Evolutionary conservation across 108 stramenopile species (phyloP), one percentile per base, ranked within the genome.

Genomic region (Nitzschia palea): DNA sequence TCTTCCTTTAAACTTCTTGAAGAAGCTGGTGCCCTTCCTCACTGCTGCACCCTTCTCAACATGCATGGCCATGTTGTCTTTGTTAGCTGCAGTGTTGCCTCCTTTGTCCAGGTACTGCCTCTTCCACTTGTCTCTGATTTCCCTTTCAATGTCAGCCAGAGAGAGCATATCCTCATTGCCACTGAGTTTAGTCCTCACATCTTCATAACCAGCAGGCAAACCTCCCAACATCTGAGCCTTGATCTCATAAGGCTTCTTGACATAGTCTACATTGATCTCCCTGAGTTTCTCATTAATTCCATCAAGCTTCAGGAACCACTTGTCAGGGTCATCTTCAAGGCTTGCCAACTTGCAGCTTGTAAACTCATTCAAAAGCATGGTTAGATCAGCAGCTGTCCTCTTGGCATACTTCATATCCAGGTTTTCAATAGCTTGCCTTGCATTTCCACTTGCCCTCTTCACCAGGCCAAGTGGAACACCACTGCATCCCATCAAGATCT

Each of bases 11-110:
- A 42, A 42, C 42, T 42, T 42, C 42, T 42, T 42, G 42, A 12
- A 42, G 42, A 9, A 9, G 14, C 42, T 14, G 12, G 42, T 9
- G 12, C 42, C 14, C 42, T 42, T 14, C 9, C 12, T 12, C 14
- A 42, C 42, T 9, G 42, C n/a, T n/a, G n/a, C n/a, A n/a, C n/a
- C n/a, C n/a, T n/a, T n/a, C n/a, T n/a, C n/a, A n/a, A n/a, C n/a
- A n/a, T n/a, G 42, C 50, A 51, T 51, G 23, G 50, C 50, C 8
- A 51, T 51, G 50, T 51, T 51, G 12, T 51, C n/a, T 8, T 6
- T n/a, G 20, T 51, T 18, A 23, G 9, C 42, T 14, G 9, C 14
- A 14, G 12, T 14, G 14, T 12, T 14, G 12, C 14, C 14, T 14
- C 14, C 42, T 9, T 42, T 14, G 12, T 42, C 14, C 42, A 12